Evolutionary conservation across 78 protist species (phyloP).

Genomic region (Dictyostelium discoideum): DNA sequence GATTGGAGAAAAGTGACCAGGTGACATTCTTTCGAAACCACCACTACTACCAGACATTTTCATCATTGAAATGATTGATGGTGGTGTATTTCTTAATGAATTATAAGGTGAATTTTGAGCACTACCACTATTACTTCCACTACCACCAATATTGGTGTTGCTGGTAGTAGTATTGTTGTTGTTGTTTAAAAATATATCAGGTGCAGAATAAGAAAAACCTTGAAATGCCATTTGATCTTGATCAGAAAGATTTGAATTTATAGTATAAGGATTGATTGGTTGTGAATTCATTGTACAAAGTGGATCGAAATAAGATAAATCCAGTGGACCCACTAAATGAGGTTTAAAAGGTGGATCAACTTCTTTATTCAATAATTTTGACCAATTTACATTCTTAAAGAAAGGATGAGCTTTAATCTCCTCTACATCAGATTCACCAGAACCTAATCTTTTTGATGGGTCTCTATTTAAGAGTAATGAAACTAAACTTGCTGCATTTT

Average conservation of each 20-base stretch:
- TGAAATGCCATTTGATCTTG: constrained; percentile 76
- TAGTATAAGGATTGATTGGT: constrained; percentile 56
- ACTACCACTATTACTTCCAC: not conserved
- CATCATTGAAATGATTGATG: not conserved
- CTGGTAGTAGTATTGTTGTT: not conserved
- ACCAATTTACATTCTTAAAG: constrained; percentile 72
- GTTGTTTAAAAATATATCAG: constrained; percentile 20
- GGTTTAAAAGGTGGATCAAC: constrained; percentile 88
- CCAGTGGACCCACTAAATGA: constrained; percentile 66
- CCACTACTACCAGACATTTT: constrained; percentile 12
- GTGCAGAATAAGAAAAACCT: constrained; percentile 73
- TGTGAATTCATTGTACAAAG: constrained; percentile 55
- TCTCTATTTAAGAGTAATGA: constrained; percentile 41
- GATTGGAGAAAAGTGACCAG: constrained; percentile 14
- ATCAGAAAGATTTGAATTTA: constrained; percentile 57
- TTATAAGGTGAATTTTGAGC: constrained; percentile 26
- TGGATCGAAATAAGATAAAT: constrained; percentile 72
- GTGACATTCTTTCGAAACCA: constrained; percentile 7
- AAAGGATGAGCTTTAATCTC: constrained; percentile 83
- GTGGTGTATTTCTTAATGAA: constrained; percentile 18
- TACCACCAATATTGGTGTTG: not conserved
- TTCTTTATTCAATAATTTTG: constrained; percentile 56
- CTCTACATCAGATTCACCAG: constrained; percentile 78
- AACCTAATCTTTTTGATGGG: constrained; percentile 61
- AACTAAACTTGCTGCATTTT: constrained; percentile 35